These are phyloP conservation scores for Rhytidiadelphus loreus DNA, from an alignment of 225 moss, liverwort and hornwort genomes.

Conservation along the genomic window DNA sequence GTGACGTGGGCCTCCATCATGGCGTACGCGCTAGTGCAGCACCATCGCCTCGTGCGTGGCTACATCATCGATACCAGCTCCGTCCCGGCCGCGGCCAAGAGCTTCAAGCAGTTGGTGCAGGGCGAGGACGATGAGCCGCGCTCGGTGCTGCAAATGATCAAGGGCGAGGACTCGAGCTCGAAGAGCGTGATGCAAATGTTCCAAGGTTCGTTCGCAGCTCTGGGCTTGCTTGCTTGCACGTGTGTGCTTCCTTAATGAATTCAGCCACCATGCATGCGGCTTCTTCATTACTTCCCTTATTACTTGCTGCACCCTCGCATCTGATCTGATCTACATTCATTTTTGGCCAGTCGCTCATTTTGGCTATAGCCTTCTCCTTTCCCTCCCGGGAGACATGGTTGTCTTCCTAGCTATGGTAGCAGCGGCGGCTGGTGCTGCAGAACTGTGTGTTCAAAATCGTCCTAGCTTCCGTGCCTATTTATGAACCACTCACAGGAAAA, in stretches of 20 bases:
- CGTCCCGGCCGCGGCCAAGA: conserved; percentile 5
- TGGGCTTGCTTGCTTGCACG: not conserved
- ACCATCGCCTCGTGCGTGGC: conserved; percentile 2
- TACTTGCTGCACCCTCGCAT: not conserved
- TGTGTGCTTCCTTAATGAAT: not conserved
- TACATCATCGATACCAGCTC: conserved; percentile 22
- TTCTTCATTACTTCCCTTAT: not conserved
- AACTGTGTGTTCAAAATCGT: not conserved
- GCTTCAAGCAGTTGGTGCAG: conserved; percentile 9
- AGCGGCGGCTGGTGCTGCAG: not conserved
- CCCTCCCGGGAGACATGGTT: not conserved
- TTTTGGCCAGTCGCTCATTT: not conserved
- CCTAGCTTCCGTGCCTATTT: not conserved
- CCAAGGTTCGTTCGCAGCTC: not conserved
- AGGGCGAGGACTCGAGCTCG: conserved; percentile 29
- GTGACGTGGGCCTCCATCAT: conserved; percentile 17
- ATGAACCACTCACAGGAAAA: not conserved
- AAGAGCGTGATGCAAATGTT: conserved; percentile 4
- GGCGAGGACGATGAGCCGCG: not conserved
- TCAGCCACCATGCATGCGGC: not conserved
- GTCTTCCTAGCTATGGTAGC: not conserved
- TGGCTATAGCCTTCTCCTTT: not conserved
- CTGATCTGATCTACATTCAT: not conserved
- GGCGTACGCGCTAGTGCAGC: conserved; percentile 12
- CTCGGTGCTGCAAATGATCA: conserved; percentile 7